phyloP scores from a whole-genome alignment of 371 early-diverging fungal genomes.

The Syncephalis plumigaleata region DNA sequence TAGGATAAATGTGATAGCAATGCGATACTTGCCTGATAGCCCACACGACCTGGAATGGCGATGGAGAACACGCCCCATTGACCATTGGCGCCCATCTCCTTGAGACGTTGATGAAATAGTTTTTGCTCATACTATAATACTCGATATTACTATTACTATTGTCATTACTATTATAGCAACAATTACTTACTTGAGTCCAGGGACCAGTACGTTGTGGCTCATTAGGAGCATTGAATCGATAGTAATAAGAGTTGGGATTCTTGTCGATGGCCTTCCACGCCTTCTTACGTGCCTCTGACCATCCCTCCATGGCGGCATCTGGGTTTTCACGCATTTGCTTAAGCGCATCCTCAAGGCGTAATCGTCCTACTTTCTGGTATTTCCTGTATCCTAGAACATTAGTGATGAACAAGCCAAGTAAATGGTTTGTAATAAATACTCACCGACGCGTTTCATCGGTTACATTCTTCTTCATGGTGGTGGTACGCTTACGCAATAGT shows the following conservation, averaged over 20 bases:
- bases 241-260: conserved; percentile 89
- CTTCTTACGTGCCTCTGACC: conserved; percentile 82
- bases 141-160: neutral
- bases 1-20: too few relatives aligned
- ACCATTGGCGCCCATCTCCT: conserved; percentile 78
- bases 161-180: neutral
- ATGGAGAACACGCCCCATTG: conserved; percentile 93
- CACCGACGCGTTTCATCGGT: conserved; percentile 58
- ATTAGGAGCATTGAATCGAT: conserved; percentile 88
- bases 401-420: too few relatives aligned
- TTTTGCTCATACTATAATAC: conserved; percentile 45
- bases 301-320: conserved; percentile 76
- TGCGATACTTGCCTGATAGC: conserved; percentile 50
- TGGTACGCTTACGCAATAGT: conserved; percentile 61
- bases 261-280: conserved; percentile 77
- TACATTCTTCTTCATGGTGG: conserved; percentile 57
- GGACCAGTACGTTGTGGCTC: conserved; percentile 78
- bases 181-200: conserved; percentile 45
- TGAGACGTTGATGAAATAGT: conserved; percentile 59
- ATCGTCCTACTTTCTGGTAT: conserved; percentile 60
- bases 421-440: conserved; percentile 1
- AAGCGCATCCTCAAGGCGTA: conserved; percentile 76
- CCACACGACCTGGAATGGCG: conserved; percentile 88
- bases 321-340: conserved; percentile 63
- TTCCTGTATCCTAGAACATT: conserved; percentile 21